Conservation (phyloP, 306 rosid species). For the Gleditsia sinensis region DNA sequence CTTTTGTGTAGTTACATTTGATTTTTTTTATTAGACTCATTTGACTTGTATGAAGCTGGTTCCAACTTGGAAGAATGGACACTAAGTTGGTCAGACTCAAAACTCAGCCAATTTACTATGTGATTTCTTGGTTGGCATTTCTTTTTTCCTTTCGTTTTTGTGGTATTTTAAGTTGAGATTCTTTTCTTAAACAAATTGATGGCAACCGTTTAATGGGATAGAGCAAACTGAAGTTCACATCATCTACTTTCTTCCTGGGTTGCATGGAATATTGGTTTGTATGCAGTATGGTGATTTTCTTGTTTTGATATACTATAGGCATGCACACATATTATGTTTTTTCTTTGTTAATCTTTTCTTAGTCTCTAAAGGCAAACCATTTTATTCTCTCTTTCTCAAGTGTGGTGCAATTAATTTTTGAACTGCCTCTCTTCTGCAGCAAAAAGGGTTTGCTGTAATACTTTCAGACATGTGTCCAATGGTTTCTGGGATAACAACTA, state of each 20-base stretch:
- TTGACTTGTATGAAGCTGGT: background rate
- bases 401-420: background rate
- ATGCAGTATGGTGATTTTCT: background rate
- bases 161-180: background rate
- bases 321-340: background rate
- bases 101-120: background rate
- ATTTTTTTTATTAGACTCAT: no score
- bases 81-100: background rate
- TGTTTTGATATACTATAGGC: background rate
- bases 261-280: background rate
- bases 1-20: no score
- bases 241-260: background rate
- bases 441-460: slow-evolving; percentile 75
- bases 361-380: background rate
- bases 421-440: slow-evolving; percentile 39
- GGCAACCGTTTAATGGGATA: background rate
- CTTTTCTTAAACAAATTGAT: background rate
- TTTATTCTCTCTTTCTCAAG: background rate
- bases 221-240: background rate
- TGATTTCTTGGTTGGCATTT: background rate
- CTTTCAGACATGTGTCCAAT: slow-evolving; percentile 92
- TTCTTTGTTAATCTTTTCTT: background rate
- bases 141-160: background rate
- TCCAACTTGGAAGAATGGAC: no score
- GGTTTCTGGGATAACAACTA: slow-evolving; percentile 85